A percentile compares a stretch with the other conserved stretches of the same genome.
Evolutionary conservation across 345 rosid genomes (phyloP).

Genomic region (Geranium rotundifolium): DNA sequence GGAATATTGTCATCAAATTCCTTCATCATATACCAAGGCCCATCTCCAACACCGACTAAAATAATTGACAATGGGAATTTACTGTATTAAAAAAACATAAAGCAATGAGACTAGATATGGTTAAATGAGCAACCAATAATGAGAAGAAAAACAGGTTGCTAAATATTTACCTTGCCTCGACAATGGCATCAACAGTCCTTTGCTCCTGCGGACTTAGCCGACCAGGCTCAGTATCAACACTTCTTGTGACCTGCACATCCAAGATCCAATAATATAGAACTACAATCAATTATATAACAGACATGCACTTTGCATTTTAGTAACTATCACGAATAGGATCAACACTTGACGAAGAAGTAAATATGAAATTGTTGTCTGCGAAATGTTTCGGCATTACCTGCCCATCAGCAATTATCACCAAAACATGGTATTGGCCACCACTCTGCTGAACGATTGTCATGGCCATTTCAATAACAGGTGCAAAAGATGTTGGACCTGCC

Average conservation of each 20-base stretch:
- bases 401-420: conserved; percentile 92
- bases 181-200: conserved; percentile 88
- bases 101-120: conserved; percentile 6
- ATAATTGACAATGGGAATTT: conserved; percentile 78
- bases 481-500: conserved; percentile 96
- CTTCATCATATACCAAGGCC: conserved; percentile 98
- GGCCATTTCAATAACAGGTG: conserved; percentile 88
- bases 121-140: conserved; percentile 2
- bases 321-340: neutral
- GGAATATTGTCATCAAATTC: conserved; percentile 97
- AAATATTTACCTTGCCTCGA: conserved; percentile 62
- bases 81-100: conserved; percentile 22
- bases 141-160: conserved; percentile 4
- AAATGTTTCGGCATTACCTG: conserved; percentile 40
- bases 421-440: conserved; percentile 89
- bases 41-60: conserved; percentile 95
- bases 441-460: conserved; percentile 84
- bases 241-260: conserved; percentile 68
- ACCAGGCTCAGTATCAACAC: conserved; percentile 63
- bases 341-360: neutral
- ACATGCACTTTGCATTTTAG: neutral
- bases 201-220: conserved; percentile 84
- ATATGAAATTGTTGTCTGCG: neutral
- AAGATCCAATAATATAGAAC: neutral
- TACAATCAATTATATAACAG: conserved; percentile 3